Percentiles rank a stretch among this genome's conserved stretches.
Evolutionary conservation across 1,284 basidiomycete genomes (phyloP).

Genomic region (Moesziomyces aphidis): DNA sequence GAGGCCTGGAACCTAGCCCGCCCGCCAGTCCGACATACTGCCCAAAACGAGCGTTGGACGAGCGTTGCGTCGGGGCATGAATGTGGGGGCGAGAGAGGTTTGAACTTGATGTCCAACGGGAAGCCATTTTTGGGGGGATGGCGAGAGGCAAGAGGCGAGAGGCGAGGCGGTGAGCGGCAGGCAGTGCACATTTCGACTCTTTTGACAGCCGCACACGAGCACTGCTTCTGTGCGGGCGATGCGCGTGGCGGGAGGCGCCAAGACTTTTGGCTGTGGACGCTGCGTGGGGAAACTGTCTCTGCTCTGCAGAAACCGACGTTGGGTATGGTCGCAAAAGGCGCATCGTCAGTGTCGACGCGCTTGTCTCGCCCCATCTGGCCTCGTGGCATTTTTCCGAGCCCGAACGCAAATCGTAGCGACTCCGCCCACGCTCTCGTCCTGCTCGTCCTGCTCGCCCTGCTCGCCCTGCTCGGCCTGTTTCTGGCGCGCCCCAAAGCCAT

Average conservation of each 20-base stretch:
- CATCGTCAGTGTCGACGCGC: background rate
- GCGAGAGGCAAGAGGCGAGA: too few relatives aligned
- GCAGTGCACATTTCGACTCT: background rate
- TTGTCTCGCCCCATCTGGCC: background rate
- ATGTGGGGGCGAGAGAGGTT: background rate
- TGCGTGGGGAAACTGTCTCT: background rate
- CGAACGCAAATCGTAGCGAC: conserved; percentile 6
- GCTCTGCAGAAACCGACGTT: too few relatives aligned
- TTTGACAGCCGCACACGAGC: background rate
- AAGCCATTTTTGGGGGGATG: background rate
- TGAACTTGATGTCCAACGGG: background rate
- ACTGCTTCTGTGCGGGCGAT: too few relatives aligned
- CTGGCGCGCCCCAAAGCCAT: background rate
- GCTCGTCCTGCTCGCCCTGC: too few relatives aligned
- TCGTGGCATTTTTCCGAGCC: conserved; percentile 19
- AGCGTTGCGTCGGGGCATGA: background rate
- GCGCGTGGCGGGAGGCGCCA: background rate
- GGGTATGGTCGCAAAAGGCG: too few relatives aligned
- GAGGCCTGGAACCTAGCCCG: too few relatives aligned
- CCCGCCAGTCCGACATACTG: too few relatives aligned
- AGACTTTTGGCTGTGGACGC: background rate
- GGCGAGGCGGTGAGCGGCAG: background rate
- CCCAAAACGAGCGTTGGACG: background rate
- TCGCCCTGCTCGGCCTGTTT: background rate
- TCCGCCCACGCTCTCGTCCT: background rate